These are phyloP conservation scores for Leccinum variicolor DNA, from an alignment of 768 basidiomycete species.

Conservation along the genomic window DNA sequence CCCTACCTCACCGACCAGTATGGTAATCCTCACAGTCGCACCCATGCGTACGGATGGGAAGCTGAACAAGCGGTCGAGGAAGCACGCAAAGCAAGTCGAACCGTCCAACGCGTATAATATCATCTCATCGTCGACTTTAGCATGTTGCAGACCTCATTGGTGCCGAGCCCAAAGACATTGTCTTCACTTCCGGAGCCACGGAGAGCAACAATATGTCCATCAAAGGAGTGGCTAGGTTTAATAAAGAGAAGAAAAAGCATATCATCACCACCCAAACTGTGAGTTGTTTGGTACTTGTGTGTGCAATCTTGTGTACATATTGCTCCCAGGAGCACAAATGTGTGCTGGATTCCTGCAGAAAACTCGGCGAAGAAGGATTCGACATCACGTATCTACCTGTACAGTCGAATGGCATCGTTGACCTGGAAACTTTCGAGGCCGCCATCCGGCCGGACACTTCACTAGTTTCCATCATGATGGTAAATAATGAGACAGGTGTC, in stretches of 20 bases:
- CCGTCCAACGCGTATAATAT: constrained; percentile 3
- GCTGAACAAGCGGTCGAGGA: constrained; percentile 93
- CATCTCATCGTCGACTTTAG: constrained; percentile 36
- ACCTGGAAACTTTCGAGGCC: constrained; percentile 72
- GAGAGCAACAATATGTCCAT: constrained; percentile 98
- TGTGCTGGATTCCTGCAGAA: constrained; percentile 95
- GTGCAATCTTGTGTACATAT: neutral
- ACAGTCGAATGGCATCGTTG: constrained; percentile 77
- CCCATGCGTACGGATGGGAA: constrained; percentile 99
- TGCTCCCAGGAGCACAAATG: constrained; percentile 92
- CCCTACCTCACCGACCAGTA: constrained; percentile 94
- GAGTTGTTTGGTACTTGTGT: constrained; percentile 23
- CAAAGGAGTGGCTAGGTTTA: constrained; percentile 95
- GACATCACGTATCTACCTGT: constrained; percentile 98
- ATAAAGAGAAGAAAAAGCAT: constrained; percentile 90
- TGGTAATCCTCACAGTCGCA: constrained; percentile 97
- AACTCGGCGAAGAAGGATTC: constrained; percentile 94
- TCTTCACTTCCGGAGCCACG: constrained; percentile 97
- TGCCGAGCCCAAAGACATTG: constrained; percentile 91
- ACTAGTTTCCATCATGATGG: constrained; percentile 96
- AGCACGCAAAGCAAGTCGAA: constrained; percentile 66
- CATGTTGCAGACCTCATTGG: constrained; percentile 91
- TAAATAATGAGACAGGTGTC: constrained; percentile 99
- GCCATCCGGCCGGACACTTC: constrained; percentile 92
- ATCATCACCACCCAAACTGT: constrained; percentile 95